Conservation (phyloP, 768 basidiomycete genomes). For the Multifurca ochricompacta region DNA sequence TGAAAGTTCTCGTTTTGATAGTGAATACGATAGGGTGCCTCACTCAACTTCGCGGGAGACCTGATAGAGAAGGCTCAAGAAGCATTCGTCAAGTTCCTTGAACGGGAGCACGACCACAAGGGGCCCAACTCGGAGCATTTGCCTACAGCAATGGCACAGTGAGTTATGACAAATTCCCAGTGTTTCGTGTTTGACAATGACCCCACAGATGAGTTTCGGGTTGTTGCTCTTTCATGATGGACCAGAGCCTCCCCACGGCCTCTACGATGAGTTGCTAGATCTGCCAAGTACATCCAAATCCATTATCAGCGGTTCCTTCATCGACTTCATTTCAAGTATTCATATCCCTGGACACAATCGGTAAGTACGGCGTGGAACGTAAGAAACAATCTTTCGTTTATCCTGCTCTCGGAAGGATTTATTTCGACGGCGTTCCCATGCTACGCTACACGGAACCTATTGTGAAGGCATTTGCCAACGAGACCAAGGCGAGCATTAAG, state of each 20-base stretch:
- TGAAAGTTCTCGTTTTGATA: not conserved
- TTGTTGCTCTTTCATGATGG: conserved; percentile 7
- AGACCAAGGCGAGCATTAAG: not conserved
- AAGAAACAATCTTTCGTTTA: not conserved
- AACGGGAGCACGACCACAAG: not conserved
- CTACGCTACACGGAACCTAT: not conserved
- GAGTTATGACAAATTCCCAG: conserved; percentile 30
- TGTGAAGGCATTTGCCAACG: not conserved
- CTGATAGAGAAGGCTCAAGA: not conserved
- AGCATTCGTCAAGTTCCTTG: not conserved
- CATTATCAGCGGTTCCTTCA: not conserved
- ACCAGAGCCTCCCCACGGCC: not conserved
- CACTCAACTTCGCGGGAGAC: not conserved
- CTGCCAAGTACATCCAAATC: not conserved
- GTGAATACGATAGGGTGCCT: not conserved
- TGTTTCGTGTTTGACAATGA: not conserved
- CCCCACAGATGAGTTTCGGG: not conserved
- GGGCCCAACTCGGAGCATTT: not conserved
- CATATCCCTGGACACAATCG: not conserved
- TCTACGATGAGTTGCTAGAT: conserved; percentile 6
- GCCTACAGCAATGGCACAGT: not conserved
- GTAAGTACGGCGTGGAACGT: not conserved
- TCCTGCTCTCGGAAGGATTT: not conserved
- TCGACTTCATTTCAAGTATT: not conserved
- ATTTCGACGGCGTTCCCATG: not conserved